Evolutionary conservation across 345 rosid species (phyloP).

Genomic region (Xanthoceras sorbifolium): DNA sequence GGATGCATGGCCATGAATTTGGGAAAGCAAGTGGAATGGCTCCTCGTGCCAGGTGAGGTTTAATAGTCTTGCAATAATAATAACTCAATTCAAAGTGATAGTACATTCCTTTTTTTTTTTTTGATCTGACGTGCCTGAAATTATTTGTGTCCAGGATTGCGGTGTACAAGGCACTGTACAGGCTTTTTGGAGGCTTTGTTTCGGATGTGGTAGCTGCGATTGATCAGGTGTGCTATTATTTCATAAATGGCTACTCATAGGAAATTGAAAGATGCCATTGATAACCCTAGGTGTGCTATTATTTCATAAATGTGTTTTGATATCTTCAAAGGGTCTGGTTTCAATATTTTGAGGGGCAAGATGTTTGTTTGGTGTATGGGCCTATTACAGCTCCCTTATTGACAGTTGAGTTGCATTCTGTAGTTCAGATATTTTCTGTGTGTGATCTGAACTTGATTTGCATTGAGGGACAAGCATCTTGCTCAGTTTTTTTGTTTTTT

Average conservation of each 20-base stretch:
- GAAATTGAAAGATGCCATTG: neutral
- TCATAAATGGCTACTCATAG: neutral
- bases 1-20: slow-evolving; percentile 89
- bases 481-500: neutral
- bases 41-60: slow-evolving; percentile 90
- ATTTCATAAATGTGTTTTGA: neutral
- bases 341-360: neutral
- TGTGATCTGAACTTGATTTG: neutral
- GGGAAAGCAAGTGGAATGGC: slow-evolving; percentile 99
- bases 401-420: neutral
- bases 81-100: neutral
- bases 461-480: slow-evolving; percentile 4
- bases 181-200: slow-evolving; percentile 95
- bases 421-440: neutral
- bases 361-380: slow-evolving; percentile 2
- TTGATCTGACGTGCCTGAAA: slow-evolving; percentile 9
- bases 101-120: neutral
- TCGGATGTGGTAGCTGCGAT: slow-evolving; percentile 99
- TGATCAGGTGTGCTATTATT: slow-evolving; percentile 65
- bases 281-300: slow-evolving; percentile 52
- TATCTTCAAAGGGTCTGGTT: neutral
- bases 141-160: slow-evolving; percentile 63
- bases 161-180: slow-evolving; percentile 91
- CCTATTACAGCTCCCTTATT: neutral
- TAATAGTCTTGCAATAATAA: slow-evolving; percentile 1